Conservation (phyloP, 495 filamentous ascomycete species). For the Penicillium turbatum region DNA sequence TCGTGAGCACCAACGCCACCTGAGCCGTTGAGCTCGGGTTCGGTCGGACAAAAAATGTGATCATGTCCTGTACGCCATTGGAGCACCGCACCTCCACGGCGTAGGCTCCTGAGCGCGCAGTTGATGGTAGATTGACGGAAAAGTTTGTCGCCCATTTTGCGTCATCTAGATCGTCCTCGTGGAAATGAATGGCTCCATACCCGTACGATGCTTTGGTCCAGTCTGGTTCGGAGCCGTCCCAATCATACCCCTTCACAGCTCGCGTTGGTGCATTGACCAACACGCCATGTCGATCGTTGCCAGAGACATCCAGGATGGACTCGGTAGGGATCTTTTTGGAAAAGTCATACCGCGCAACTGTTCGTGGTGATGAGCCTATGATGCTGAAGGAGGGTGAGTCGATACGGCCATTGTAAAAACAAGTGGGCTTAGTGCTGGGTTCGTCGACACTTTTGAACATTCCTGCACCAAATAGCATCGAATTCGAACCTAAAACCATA, state of each 20-base stretch:
- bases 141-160: constrained; percentile 1
- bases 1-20: constrained; percentile 20
- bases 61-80: neutral
- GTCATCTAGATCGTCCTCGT: constrained; percentile 1
- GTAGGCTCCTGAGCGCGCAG: neutral
- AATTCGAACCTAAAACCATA: neutral
- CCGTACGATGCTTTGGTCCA: constrained; percentile 15
- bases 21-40: neutral
- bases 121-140: neutral
- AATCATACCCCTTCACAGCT: constrained; percentile 22
- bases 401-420: neutral
- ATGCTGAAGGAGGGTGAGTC: neutral
- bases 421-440: neutral
- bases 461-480: neutral
- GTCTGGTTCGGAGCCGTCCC: constrained; percentile 14
- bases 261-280: constrained; percentile 21
- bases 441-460: neutral
- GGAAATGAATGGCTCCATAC: constrained; percentile 20
- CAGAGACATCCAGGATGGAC: neutral
- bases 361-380: neutral
- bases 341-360: neutral
- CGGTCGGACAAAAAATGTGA: constrained; percentile 13
- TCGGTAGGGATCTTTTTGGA: neutral
- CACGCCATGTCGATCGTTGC: neutral
- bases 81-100: neutral